Percentiles rank a stretch among this genome's conserved stretches.
phyloP scores from a whole-genome alignment of 208 protist species.

The Wallacemonas rigidus region DNA sequence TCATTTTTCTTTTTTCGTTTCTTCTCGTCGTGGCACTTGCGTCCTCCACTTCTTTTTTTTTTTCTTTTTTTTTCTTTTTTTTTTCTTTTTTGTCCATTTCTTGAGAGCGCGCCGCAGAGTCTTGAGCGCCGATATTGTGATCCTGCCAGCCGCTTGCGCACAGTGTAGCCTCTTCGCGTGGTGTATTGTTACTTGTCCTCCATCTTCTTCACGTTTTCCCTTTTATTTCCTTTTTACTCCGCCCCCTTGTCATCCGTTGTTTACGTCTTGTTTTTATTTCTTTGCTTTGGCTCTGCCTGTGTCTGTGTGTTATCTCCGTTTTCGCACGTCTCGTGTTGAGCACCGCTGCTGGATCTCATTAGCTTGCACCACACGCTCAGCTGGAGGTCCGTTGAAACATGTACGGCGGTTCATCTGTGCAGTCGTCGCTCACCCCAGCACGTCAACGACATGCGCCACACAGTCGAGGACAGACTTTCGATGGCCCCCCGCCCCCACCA shows the following conservation, averaged over 20 bases:
- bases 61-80: slow-evolving; percentile 1
- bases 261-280: neutral
- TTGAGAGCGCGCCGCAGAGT: neutral
- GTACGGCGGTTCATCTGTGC: neutral
- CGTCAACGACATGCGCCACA: neutral
- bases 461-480: neutral
- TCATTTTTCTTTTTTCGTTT: neutral
- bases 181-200: too few species aligned
- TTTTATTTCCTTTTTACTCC: neutral
- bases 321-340: too few species aligned
- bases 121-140: too few species aligned
- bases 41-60: neutral
- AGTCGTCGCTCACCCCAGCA: neutral
- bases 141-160: too few species aligned
- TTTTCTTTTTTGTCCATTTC: slow-evolving; percentile 12
- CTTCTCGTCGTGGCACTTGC: too few species aligned
- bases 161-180: too few species aligned
- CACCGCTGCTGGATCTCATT: too few species aligned
- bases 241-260: neutral
- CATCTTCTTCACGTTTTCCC: too few species aligned
- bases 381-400: neutral
- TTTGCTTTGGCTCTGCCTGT: slow-evolving; percentile 7
- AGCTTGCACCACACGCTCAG: too few species aligned
- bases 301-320: neutral
- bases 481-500: neutral